Conservation (phyloP, 495 filamentous ascomycete species). For the Staphylotrichum longicolle region DNA sequence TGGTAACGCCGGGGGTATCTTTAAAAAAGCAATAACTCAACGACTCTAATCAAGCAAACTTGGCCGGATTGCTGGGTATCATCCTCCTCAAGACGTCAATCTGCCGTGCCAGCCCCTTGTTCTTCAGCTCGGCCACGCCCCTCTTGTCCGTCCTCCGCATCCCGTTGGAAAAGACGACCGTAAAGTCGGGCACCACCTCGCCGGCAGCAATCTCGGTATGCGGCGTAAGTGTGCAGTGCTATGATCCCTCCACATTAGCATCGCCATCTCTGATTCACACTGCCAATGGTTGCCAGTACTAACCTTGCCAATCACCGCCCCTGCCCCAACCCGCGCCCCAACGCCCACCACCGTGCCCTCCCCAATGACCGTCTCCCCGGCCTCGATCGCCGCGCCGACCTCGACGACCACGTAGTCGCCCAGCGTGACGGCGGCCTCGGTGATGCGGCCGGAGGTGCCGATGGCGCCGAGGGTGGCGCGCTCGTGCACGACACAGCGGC, state of each 20-base stretch:
- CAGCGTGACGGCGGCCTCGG: conserved; percentile 46
- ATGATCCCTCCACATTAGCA: conserved; percentile 9
- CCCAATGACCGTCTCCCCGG: conserved; percentile 55
- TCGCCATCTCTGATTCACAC: neutral
- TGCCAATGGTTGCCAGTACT: conserved; percentile 20
- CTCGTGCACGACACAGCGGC: conserved; percentile 74
- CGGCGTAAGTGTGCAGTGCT: conserved; percentile 57
- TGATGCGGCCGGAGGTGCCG: conserved; percentile 28
- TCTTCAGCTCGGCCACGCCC: conserved; percentile 52
- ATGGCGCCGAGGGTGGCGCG: conserved; percentile 58
- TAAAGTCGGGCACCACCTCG: conserved; percentile 60
- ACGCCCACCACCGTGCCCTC: conserved; percentile 64
- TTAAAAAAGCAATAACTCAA: conserved; percentile 14
- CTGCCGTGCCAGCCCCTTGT: conserved; percentile 57
- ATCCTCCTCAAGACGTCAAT: conserved; percentile 61
- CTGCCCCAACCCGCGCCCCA: conserved; percentile 57
- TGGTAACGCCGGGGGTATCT: conserved; percentile 7
- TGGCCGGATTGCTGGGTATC: conserved; percentile 60
- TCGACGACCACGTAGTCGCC: conserved; percentile 61
- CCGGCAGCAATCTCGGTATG: conserved; percentile 50
- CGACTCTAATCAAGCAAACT: conserved; percentile 47
- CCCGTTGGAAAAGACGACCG: conserved; percentile 62
- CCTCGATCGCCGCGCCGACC: conserved; percentile 59
- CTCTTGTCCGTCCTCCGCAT: conserved; percentile 56
- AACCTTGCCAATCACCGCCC: conserved; percentile 64